These are phyloP conservation scores for Diaporthe capsici DNA, from an alignment of 2,329 filamentous ascomycete genomes.

Conservation along the genomic window DNA sequence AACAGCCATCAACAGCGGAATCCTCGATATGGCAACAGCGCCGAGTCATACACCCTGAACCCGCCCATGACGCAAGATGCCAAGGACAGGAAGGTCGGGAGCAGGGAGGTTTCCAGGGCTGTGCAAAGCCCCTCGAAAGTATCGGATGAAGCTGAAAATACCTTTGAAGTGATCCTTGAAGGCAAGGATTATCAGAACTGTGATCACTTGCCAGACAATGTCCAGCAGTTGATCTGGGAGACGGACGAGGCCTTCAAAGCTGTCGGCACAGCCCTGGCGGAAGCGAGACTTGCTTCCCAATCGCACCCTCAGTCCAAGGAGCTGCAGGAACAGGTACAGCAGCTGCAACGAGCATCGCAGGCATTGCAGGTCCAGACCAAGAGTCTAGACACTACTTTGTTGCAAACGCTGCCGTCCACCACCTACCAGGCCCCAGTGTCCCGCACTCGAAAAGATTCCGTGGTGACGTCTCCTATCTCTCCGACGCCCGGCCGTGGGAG, in stretches of 20 bases:
- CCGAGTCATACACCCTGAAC: conserved; percentile 33
- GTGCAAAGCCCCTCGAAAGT: conserved; percentile 25
- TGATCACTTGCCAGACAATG: conserved; percentile 52
- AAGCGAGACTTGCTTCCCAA: conserved; percentile 52
- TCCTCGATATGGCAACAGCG: conserved; percentile 23
- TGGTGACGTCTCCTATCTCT: conserved; percentile 35
- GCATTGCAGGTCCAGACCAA: conserved; percentile 30
- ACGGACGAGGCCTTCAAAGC: conserved; percentile 66
- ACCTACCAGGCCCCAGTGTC: background rate
- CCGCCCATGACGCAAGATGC: conserved; percentile 25
- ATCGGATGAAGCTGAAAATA: conserved; percentile 27
- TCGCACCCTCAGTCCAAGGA: conserved; percentile 32
- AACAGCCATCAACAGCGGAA: conserved; percentile 11
- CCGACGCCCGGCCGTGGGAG: conserved; percentile 35
- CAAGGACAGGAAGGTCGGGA: conserved; percentile 12
- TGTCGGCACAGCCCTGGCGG: conserved; percentile 57
- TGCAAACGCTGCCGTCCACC: conserved; percentile 25
- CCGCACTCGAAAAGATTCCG: conserved; percentile 18
- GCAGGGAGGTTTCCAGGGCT: background rate
- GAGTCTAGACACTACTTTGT: conserved; percentile 8
- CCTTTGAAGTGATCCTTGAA: conserved; percentile 24
- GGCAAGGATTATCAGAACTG: conserved; percentile 13
- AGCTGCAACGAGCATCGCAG: conserved; percentile 37
- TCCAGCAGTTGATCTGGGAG: conserved; percentile 63
- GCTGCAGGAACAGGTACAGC: conserved; percentile 11